Evolutionary conservation across 371 early-diverging fungal species (phyloP).

Genomic region (Rhizomucor miehei): DNA sequence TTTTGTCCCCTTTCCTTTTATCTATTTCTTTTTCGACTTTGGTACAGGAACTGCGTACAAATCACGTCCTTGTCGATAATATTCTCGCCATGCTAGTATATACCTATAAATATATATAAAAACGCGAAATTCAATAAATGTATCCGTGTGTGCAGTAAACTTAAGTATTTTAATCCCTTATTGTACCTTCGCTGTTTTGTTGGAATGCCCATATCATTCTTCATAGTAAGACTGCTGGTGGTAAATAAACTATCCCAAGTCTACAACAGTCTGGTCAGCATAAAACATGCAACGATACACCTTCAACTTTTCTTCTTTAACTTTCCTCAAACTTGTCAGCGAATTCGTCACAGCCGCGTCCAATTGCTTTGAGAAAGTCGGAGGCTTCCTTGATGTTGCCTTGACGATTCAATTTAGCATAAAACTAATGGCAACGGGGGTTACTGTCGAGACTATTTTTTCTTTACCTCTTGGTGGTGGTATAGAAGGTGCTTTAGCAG

Average conservation of each 20-base stretch:
- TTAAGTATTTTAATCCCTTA: neutral
- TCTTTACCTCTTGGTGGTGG: conserved; percentile 24
- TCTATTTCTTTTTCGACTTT: conserved; percentile 13
- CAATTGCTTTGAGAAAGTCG: conserved; percentile 53
- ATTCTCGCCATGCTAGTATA: conserved; percentile 19
- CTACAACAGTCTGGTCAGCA: conserved; percentile 17
- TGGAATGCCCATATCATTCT: conserved; percentile 31
- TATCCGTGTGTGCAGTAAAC: neutral
- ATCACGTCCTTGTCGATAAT: conserved; percentile 14
- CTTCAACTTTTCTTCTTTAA: neutral
- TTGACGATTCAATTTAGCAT: conserved; percentile 5
- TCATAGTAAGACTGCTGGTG: conserved; percentile 44
- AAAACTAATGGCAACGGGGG: neutral
- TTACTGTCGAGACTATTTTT: neutral
- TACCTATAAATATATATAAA: conserved; percentile 3
- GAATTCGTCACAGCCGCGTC: conserved; percentile 59
- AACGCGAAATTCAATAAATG: neutral
- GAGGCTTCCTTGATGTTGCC: conserved; percentile 47
- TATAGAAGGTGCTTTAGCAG: conserved; percentile 3
- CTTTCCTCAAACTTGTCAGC: conserved; percentile 55
- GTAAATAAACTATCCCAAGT: conserved; percentile 65
- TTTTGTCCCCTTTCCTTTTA: neutral
- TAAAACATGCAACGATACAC: neutral
- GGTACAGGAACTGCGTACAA: conserved; percentile 5
- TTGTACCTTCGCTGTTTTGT: conserved; percentile 24